phyloP scores from a whole-genome alignment of 345 rosid genomes.

The Citrus cavaleriei region DNA sequence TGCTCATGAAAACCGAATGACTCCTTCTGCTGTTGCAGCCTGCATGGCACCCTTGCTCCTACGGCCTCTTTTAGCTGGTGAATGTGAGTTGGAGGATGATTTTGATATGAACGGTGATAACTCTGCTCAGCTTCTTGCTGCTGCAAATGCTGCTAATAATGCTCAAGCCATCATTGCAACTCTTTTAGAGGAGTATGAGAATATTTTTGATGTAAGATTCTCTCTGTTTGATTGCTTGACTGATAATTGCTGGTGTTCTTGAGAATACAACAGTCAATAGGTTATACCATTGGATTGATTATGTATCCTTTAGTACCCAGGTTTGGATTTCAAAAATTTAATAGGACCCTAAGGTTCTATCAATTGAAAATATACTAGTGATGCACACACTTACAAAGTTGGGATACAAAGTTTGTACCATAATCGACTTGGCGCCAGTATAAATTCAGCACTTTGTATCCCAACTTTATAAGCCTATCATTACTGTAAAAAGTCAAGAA shows the following conservation, averaged over 20 bases:
- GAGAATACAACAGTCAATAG: not conserved
- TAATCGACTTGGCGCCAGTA: no score
- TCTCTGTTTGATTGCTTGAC: slow-evolving; percentile 9
- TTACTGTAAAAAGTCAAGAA: no score
- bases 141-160: slow-evolving; percentile 96
- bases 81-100: slow-evolving; percentile 92
- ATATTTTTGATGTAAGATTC: slow-evolving; percentile 81
- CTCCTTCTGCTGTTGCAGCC: slow-evolving; percentile 96
- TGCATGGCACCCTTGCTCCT: slow-evolving; percentile 99
- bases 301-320: not conserved
- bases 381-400: no score
- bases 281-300: not conserved
- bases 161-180: slow-evolving; percentile 86
- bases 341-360: no score
- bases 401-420: no score
- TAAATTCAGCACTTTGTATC: no score
- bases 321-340: not conserved
- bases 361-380: no score
- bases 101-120: slow-evolving; percentile 79
- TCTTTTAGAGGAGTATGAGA: slow-evolving; percentile 86
- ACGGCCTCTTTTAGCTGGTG: slow-evolving; percentile 94
- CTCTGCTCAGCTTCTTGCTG: slow-evolving; percentile 99
- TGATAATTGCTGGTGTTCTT: not conserved
- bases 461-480: no score
- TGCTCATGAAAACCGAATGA: slow-evolving; percentile 90